Evolutionary conservation across 2,329 filamentous ascomycete genomes (phyloP).

Genomic region (Apiospora arundinis): DNA sequence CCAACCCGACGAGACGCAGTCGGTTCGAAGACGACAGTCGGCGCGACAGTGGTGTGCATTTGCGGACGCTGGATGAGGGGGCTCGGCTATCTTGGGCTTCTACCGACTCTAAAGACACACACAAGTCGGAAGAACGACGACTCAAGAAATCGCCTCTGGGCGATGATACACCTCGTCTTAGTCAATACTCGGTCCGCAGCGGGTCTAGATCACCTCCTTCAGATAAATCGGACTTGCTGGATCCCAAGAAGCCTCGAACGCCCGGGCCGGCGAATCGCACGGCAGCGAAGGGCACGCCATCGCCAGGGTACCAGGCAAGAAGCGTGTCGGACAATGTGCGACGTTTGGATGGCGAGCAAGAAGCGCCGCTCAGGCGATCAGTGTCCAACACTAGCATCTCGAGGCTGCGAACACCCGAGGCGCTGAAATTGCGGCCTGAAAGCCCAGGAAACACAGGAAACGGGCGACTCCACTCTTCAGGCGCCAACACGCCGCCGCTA

Average conservation of each 20-base stretch:
- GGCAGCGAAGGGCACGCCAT: constrained; percentile 11
- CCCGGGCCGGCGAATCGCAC: constrained; percentile 24
- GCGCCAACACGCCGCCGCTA: constrained; percentile 65
- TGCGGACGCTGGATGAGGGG: constrained; percentile 44
- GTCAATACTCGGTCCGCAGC: constrained; percentile 24
- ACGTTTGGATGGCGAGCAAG: neutral
- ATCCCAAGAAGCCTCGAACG: constrained; percentile 30
- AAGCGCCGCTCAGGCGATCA: constrained; percentile 44
- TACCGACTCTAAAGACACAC: constrained; percentile 50
- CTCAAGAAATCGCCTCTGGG: constrained; percentile 34
- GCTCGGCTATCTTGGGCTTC: constrained; percentile 44
- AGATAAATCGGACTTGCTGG: constrained; percentile 25
- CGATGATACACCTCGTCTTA: constrained; percentile 35
- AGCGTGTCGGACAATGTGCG: constrained; percentile 17
- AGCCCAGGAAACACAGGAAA: constrained; percentile 65
- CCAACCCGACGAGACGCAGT: constrained; percentile 46
- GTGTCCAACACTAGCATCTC: constrained; percentile 62
- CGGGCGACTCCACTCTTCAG: constrained; percentile 58
- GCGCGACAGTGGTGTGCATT: constrained; percentile 64
- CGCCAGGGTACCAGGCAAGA: neutral
- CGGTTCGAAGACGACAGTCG: constrained; percentile 43
- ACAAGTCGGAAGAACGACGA: constrained; percentile 43
- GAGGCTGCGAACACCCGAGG: constrained; percentile 59
- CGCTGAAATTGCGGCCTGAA: constrained; percentile 63
- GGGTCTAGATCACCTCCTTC: constrained; percentile 15